Conservation (phyloP, 768 basidiomycete genomes). For the Dentipellis sp. region DNA sequence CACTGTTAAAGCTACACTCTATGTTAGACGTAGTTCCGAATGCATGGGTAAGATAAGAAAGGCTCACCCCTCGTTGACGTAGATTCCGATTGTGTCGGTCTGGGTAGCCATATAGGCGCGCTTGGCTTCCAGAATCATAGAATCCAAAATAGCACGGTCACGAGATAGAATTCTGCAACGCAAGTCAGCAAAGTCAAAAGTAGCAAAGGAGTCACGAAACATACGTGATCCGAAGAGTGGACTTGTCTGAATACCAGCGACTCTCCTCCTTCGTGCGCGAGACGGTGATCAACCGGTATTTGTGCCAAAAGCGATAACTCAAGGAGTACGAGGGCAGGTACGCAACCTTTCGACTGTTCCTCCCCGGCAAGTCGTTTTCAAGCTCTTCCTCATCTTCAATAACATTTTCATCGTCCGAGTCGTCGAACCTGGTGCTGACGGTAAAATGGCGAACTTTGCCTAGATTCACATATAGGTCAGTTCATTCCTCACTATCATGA, state of each 20-base stretch:
- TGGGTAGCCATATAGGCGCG: conserved; percentile 3
- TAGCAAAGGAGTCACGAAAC: conserved; percentile 8
- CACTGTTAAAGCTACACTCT: conserved; percentile 14
- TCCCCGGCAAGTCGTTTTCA: not conserved
- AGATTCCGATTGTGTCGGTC: conserved; percentile 25
- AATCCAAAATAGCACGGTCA: conserved; percentile 11
- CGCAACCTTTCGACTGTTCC: conserved; percentile 21
- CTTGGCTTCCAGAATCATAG: conserved; percentile 11
- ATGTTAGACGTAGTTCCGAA: not conserved
- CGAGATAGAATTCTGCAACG: conserved; percentile 5
- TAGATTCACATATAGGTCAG: conserved; percentile 4
- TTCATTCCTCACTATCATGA: not conserved
- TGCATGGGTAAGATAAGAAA: not conserved
- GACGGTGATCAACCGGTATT: conserved; percentile 22
- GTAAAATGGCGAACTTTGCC: conserved; percentile 40
- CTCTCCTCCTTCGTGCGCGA: conserved; percentile 27
- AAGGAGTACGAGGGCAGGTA: conserved; percentile 33
- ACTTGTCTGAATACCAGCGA: conserved; percentile 26
- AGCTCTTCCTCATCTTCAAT: conserved; percentile 11
- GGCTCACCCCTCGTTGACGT: conserved; percentile 34
- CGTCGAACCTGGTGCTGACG: conserved; percentile 37
- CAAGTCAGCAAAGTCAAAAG: not conserved
- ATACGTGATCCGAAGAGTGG: conserved; percentile 35
- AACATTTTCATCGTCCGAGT: conserved; percentile 22
- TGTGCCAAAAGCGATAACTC: conserved; percentile 40